Evolutionary conservation across 2,329 filamentous ascomycete genomes (phyloP), one percentile per base, ranked within the genome.

Genomic region (Fusarium nematophilum): DNA sequence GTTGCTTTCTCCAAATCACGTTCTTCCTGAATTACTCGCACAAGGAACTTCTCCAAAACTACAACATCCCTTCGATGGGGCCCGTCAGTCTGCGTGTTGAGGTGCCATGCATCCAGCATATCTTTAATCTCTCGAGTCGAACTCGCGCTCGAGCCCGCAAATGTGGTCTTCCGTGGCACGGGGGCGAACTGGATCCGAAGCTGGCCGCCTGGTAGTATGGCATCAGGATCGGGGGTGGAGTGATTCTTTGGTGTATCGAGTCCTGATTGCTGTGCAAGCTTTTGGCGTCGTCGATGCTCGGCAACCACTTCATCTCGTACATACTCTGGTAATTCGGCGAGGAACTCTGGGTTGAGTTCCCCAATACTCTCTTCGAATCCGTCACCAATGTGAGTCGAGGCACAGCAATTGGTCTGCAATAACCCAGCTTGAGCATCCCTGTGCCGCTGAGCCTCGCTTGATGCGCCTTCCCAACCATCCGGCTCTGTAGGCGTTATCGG

Each of bases 251-350:
- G 73, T 4, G 73, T 73, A 25, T 81, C 78, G n/a, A 87, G 73
- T 0, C 79, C 81, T 1, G 83, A 78, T 14, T 77, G 81, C 30
- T 86, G 83, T 9, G 86, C 85, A 15, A 89, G 78, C n/a, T 82
- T 85, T 9, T 21, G 21, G 21, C 83, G 73, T 4, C 73, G 73
- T 17, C 69, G 69, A 69, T 93, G 88, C 67, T 96, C 91, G 15
- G 86, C 87, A 3, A 97, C 75, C 6, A 98, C 83, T 74, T 98
- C 93, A 13, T 78, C 80, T 10, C 91, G 86, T 39, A 96, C 84
- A 39, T 96, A 91, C 62, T 90, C 88, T 0, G 94, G 94, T 1
- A 98, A 80, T 13, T 93, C 92, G 1, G 89, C 86, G 3, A 98
- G 86, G 68, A 97, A 93, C 0, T 88, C 87, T 0, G 85, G 79